phyloP scores from a whole-genome alignment of 148 eudicot genomes.

The Diospyros lotus region DNA sequence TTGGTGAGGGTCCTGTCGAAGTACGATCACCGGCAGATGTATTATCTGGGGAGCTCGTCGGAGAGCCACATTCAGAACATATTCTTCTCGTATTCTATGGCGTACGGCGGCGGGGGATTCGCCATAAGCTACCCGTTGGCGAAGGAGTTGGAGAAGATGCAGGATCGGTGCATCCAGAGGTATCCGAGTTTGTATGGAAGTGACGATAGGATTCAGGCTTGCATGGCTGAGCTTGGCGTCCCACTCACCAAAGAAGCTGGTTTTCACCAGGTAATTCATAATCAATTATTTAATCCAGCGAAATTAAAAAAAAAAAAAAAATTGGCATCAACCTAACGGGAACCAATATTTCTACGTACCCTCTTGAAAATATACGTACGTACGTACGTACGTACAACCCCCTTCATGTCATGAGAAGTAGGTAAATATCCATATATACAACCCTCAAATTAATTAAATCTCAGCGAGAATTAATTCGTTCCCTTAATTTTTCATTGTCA shows the following conservation, averaged over 20 bases:
- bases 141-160: constrained; percentile 32
- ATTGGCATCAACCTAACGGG: no score
- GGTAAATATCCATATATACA: no score
- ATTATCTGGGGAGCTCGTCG: constrained; percentile 47
- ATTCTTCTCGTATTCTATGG: constrained; percentile 31
- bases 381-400: no score
- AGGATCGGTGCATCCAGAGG: constrained; percentile 31
- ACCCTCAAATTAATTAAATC: no score
- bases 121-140: constrained; percentile 37
- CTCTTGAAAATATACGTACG: no score
- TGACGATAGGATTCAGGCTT: constrained; percentile 39
- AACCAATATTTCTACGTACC: no score
- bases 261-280: constrained; percentile 28
- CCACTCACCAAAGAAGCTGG: constrained; percentile 32
- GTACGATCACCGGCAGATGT: constrained; percentile 49
- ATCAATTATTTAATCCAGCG: no score
- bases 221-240: constrained; percentile 39
- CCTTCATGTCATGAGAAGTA: no score
- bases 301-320: no score
- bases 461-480: no score
- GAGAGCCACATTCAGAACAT: constrained; percentile 67
- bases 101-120: constrained; percentile 37
- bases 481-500: no score
- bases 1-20: constrained; percentile 43
- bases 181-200: constrained; percentile 39